phyloP scores from a whole-genome alignment of 495 filamentous ascomycete genomes.

The Penicillium maclennaniae region DNA sequence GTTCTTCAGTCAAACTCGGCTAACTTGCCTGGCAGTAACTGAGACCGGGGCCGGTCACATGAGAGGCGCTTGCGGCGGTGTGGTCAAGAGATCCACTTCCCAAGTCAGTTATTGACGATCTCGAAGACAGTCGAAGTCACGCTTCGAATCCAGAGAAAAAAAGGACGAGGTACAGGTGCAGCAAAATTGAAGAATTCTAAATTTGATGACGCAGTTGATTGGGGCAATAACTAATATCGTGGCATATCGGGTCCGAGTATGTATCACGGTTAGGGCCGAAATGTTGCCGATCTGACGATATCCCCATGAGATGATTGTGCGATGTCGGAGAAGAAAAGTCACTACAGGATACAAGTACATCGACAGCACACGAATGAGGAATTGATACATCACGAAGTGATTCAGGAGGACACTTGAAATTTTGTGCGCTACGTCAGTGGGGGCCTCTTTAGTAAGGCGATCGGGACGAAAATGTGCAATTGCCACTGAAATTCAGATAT shows the following conservation, averaged over 20 bases:
- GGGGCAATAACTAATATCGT: neutral
- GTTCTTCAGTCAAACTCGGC: neutral
- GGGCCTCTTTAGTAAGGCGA: neutral
- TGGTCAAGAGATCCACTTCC: neutral
- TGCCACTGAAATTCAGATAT: neutral
- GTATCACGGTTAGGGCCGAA: neutral
- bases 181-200: neutral
- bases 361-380: too few species aligned
- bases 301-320: neutral
- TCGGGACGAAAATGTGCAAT: neutral
- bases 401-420: neutral
- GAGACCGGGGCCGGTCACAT: conserved; percentile 10
- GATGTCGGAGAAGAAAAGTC: neutral
- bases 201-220: neutral
- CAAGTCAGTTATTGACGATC: neutral
- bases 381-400: neutral
- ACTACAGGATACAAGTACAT: too few species aligned
- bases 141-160: neutral
- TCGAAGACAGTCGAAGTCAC: neutral
- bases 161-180: neutral
- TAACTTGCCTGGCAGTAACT: conserved; percentile 3
- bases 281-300: neutral
- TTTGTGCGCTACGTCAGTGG: neutral
- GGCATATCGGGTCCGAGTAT: neutral
- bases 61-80: neutral